These are phyloP conservation scores for Thielaviopsis populi DNA, from an alignment of 2,329 filamentous ascomycete species.

Conservation along the genomic window DNA sequence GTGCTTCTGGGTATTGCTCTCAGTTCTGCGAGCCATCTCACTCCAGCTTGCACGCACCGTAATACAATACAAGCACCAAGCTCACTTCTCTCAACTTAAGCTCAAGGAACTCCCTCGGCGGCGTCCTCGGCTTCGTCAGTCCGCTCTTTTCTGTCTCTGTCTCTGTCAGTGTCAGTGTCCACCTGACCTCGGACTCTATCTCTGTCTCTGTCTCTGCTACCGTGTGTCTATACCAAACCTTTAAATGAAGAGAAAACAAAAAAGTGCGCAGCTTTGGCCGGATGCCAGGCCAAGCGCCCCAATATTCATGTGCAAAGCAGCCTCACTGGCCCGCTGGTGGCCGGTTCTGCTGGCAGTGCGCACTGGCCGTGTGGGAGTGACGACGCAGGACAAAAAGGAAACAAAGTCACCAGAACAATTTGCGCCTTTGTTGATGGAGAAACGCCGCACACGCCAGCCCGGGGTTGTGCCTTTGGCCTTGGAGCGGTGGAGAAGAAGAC, in stretches of 20 bases:
- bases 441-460: neutral
- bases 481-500: neutral
- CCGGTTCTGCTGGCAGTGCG: constrained; percentile 3
- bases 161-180: neutral
- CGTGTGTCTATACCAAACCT: neutral
- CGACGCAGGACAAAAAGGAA: neutral
- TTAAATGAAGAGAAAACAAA: constrained; percentile 5
- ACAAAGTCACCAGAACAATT: neutral
- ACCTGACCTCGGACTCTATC: neutral
- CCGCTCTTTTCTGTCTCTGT: neutral
- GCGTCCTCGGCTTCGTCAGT: neutral
- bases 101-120: neutral
- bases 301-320: neutral
- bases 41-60: neutral
- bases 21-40: neutral
- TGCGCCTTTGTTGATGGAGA: neutral
- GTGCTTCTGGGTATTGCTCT: no score
- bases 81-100: neutral
- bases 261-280: constrained; percentile 2
- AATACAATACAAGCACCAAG: neutral
- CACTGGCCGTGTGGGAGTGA: neutral
- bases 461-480: neutral
- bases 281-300: neutral
- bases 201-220: neutral
- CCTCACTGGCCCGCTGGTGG: neutral